Evolutionary conservation across 192 early-diverging fungal genomes (phyloP).

Genomic region (Diversispora epigaea): DNA sequence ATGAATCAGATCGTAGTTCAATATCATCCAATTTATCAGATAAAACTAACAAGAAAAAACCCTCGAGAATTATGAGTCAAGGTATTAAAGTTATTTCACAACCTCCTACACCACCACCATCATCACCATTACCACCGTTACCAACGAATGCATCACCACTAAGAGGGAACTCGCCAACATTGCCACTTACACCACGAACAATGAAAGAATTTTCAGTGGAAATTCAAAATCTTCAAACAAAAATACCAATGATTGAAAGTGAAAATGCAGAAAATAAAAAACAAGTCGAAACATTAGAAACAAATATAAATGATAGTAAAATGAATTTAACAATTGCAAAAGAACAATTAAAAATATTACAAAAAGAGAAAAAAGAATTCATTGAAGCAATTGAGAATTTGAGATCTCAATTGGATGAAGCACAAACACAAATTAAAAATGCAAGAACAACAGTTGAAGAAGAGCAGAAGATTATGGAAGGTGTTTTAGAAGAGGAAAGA

Average conservation of each 20-base stretch:
- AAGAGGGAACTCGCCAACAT: background rate
- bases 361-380: slow-evolving; percentile 40
- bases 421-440: slow-evolving; percentile 35
- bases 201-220: slow-evolving; percentile 19
- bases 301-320: slow-evolving; percentile 45
- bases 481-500: slow-evolving; percentile 44
- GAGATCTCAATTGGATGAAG: slow-evolving; percentile 39
- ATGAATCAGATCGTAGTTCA: too few species aligned
- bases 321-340: slow-evolving; percentile 38
- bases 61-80: background rate
- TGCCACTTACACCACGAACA: background rate
- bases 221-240: slow-evolving; percentile 36
- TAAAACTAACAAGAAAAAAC: too few species aligned
- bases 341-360: slow-evolving; percentile 39
- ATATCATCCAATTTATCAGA: too few species aligned
- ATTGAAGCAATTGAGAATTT: slow-evolving; percentile 41
- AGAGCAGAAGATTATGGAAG: slow-evolving; percentile 42
- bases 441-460: slow-evolving; percentile 30
- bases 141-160: slow-evolving; percentile 23
- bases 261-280: slow-evolving; percentile 39
- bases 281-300: slow-evolving; percentile 39
- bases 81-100: background rate
- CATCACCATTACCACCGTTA: slow-evolving; percentile 27
- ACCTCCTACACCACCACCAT: slow-evolving; percentile 39
- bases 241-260: slow-evolving; percentile 38